Evolutionary conservation across 345 rosid genomes (phyloP).

Genomic region (Aegle marmelos): DNA sequence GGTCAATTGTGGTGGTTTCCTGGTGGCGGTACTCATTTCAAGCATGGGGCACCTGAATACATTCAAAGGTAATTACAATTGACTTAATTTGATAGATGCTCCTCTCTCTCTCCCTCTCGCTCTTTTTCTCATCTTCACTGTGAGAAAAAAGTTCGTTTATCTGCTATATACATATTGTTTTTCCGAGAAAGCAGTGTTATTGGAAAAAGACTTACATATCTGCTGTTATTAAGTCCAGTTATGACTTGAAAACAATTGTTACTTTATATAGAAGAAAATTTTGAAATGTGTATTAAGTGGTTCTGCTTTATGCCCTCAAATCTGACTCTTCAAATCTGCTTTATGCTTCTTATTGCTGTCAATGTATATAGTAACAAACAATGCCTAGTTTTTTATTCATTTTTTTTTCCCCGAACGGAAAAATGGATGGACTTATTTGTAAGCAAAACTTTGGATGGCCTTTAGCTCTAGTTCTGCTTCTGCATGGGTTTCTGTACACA

Average conservation of each 20-base stretch:
- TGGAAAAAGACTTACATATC: background rate
- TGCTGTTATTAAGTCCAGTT: background rate
- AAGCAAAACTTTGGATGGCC: background rate
- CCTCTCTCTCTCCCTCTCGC: background rate
- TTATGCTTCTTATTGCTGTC: background rate
- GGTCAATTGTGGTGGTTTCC: constrained; percentile 91
- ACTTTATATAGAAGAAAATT: background rate
- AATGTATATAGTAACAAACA: background rate
- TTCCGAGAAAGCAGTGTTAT: background rate
- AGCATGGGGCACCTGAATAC: constrained; percentile 89
- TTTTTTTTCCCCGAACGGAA: background rate
- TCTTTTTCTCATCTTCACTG: background rate
- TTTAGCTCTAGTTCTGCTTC: background rate
- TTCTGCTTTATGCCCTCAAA: background rate
- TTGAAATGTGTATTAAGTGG: background rate
- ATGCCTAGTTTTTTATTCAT: background rate
- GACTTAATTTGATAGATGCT: background rate
- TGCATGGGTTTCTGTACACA: background rate
- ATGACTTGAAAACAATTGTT: background rate
- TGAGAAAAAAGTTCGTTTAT: background rate
- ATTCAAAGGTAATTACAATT: constrained; percentile 59
- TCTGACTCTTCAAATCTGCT: background rate
- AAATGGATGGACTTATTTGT: background rate
- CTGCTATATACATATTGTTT: too few species aligned
- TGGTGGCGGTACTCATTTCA: constrained; percentile 97